Base-by-base conservation (phyloP, 2,329 filamentous ascomycete species). In the Paecilomyces sp. region DNA sequence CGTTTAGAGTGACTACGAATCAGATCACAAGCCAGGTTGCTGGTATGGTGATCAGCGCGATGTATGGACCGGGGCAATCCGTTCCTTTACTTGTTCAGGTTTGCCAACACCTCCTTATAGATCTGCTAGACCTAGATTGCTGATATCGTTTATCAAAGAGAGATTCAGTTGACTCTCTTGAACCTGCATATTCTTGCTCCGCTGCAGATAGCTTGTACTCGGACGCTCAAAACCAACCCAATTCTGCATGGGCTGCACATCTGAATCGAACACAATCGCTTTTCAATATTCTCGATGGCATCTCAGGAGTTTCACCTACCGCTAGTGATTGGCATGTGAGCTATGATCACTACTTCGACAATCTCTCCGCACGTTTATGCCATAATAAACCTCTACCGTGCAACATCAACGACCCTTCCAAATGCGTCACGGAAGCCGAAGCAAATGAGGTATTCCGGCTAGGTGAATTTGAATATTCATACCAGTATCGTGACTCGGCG, bases 331-430 rank as follows among this genome's bases (percentile, higher is more conserved):
- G 90, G 78, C 89, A 93, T 68, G 80, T 52, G 15, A 66, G 66
- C 64, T 87, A 89, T 66, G 91, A 94, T 69, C 90, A 92, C 73
- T 94, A 94, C 76, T 94, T 87, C 67, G 91, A 94, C 71, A 94
- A 92, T 68, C 81, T 94, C 1, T 91, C 89, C 0, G 87, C 90
- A 0, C 82, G 90, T 0, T 87, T 91, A 69, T 94, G 90, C 71
- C 90, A 94, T 69, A 77, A 74, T 18, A 90, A 88, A 67, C 83
- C 88, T 0, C 77, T 92, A 0, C 90, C 90, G 0, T 93, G 90
- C 75, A 84, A 82, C 62, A 72, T 82, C 6, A 73, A 80, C 18
- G 63, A 66, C 54, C 76, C 72, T 0, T 64, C 75, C 0, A 74
- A 76, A 0, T 93, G 90, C 68, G 77, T 92, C 50, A 82, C 82